These are phyloP conservation scores for Agaricus sinodeliciosus DNA, from an alignment of 768 basidiomycete genomes.

Conservation along the genomic window DNA sequence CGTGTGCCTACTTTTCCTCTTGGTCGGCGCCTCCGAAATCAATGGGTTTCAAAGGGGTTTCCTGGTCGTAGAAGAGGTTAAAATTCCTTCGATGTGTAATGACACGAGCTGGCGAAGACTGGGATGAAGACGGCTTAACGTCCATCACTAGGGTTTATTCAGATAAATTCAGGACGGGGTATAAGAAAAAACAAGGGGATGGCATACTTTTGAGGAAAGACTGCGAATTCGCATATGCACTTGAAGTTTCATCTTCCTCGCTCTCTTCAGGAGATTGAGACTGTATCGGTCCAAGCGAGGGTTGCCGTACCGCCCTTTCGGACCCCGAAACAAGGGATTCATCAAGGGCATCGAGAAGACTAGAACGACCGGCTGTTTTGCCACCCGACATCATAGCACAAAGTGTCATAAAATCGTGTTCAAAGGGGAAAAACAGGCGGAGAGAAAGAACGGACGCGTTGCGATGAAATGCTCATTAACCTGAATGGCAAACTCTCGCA, in stretches of 20 bases:
- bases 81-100: constrained; percentile 26
- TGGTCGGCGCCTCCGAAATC: constrained; percentile 59
- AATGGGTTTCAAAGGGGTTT: constrained; percentile 40
- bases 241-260: background rate
- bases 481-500: background rate
- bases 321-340: background rate
- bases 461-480: background rate
- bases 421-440: background rate
- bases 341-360: constrained; percentile 6
- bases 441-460: background rate
- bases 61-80: constrained; percentile 40
- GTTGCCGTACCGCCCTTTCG: background rate
- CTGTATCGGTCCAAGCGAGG: background rate
- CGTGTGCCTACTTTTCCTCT: constrained; percentile 31
- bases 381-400: background rate
- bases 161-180: background rate
- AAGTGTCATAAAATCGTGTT: background rate
- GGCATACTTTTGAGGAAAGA: background rate
- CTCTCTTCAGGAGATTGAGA: background rate
- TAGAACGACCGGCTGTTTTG: background rate
- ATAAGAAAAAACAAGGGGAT: background rate
- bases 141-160: background rate
- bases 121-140: background rate
- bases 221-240: background rate
- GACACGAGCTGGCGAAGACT: background rate